These are phyloP conservation scores for Russula vinacea DNA, from an alignment of 768 basidiomycete genomes.

Conservation along the genomic window DNA sequence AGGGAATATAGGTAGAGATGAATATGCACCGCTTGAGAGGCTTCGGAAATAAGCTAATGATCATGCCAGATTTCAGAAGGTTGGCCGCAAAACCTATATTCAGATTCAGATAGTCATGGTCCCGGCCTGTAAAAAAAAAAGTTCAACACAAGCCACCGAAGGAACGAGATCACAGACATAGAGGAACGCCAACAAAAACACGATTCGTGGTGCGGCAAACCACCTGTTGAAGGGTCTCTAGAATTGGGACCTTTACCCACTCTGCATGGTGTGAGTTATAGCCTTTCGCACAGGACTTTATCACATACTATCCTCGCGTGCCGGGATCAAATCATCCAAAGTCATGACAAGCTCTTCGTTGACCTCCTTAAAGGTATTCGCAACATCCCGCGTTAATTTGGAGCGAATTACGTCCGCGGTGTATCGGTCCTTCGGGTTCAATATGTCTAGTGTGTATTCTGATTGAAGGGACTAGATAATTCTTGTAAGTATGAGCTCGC, in stretches of 20 bases:
- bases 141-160: background rate
- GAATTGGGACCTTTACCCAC: constrained; percentile 37
- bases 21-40: constrained; percentile 45
- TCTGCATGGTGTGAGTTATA: constrained; percentile 30
- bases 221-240: constrained; percentile 27
- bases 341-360: background rate
- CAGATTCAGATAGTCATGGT: constrained; percentile 38
- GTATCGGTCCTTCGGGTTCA: too few species aligned
- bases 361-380: background rate
- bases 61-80: constrained; percentile 36
- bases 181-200: constrained; percentile 39
- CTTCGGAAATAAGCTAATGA: constrained; percentile 43
- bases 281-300: background rate
- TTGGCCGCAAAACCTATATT: constrained; percentile 36
- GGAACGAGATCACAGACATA: constrained; percentile 34
- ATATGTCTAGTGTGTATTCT: too few species aligned
- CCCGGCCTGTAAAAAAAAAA: constrained; percentile 38
- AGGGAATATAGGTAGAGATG: too few species aligned
- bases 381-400: too few species aligned
- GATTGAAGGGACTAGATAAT: background rate
- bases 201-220: too few species aligned
- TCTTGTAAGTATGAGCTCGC: background rate
- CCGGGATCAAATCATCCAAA: too few species aligned
- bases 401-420: too few species aligned
- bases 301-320: background rate